phyloP scores from a whole-genome alignment of 495 filamentous ascomycete genomes.

The Glonium stellatum region DNA sequence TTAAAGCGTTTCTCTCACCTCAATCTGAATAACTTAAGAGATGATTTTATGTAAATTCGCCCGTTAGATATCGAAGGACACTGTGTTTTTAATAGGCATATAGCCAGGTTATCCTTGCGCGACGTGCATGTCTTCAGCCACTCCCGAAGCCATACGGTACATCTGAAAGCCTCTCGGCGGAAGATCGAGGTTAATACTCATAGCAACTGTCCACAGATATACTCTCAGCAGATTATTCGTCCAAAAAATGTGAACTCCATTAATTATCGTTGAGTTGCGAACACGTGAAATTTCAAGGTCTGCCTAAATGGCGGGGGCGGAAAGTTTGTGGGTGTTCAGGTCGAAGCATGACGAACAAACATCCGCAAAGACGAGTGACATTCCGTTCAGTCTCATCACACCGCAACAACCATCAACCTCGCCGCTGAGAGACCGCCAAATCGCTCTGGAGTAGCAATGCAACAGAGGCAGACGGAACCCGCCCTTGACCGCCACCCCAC shows the following conservation, averaged over 20 bases:
- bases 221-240: no score
- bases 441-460: slow-evolving; percentile 21
- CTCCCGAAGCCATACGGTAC: background rate
- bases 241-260: no score
- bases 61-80: background rate
- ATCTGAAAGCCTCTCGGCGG: background rate
- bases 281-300: no score
- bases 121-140: background rate
- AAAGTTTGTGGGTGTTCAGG: background rate
- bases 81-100: background rate
- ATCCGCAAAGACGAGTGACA: background rate
- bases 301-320: background rate
- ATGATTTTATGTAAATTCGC: background rate
- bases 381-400: background rate
- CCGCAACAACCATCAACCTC: background rate
- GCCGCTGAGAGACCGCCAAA: background rate
- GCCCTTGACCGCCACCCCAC: slow-evolving; percentile 9
- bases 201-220: no score
- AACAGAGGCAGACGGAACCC: background rate
- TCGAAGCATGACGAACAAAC: background rate
- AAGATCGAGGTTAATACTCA: background rate
- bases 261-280: no score
- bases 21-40: no score
- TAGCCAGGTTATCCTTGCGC: background rate
- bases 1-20: no score